phyloP scores from a whole-genome alignment of 805 yeast species.

The Candida rishiriensis region DNA sequence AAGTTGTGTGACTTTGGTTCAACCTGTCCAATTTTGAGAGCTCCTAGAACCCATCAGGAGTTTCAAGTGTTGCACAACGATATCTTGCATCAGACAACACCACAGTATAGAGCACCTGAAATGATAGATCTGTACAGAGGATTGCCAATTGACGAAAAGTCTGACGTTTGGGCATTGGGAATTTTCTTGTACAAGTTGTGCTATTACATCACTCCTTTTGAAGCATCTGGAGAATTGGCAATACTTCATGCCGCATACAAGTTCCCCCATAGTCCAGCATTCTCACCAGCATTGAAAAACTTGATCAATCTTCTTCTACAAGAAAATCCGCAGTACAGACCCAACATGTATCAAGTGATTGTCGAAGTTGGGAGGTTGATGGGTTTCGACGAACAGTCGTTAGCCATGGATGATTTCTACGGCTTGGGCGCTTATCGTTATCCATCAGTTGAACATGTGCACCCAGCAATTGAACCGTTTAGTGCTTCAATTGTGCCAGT shows the following conservation, averaged over 20 bases:
- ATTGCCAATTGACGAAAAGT: conserved; percentile 81
- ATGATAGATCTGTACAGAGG: conserved; percentile 88
- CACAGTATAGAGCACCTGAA: conserved; percentile 93
- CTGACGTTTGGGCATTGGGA: conserved; percentile 97
- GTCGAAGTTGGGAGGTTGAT: conserved; percentile 58
- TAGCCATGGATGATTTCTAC: conserved; percentile 32
- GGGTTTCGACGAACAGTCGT: conserved; percentile 38
- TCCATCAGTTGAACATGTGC: conserved; percentile 24
- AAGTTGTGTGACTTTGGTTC: conserved; percentile 95
- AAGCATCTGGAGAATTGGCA: conserved; percentile 80
- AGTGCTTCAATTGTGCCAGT: conserved; percentile 27
- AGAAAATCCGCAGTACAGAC: conserved; percentile 78
- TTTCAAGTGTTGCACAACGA: conserved; percentile 78
- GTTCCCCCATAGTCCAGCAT: conserved; percentile 67
- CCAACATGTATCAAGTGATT: conserved; percentile 80
- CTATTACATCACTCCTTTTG: conserved; percentile 94
- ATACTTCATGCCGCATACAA: conserved; percentile 78
- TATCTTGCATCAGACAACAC: conserved; percentile 86
- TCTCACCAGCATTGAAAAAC: conserved; percentile 66
- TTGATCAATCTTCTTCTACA: conserved; percentile 75
- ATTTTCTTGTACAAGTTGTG: conserved; percentile 85
- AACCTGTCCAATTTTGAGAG: conserved; percentile 61
- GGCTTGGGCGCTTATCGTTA: conserved; percentile 27
- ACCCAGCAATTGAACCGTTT: conserved; percentile 27
- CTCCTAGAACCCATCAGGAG: conserved; percentile 72